These are phyloP conservation scores for Geotrichum ghanense DNA, from an alignment of 805 yeast species.

Conservation along the genomic window DNA sequence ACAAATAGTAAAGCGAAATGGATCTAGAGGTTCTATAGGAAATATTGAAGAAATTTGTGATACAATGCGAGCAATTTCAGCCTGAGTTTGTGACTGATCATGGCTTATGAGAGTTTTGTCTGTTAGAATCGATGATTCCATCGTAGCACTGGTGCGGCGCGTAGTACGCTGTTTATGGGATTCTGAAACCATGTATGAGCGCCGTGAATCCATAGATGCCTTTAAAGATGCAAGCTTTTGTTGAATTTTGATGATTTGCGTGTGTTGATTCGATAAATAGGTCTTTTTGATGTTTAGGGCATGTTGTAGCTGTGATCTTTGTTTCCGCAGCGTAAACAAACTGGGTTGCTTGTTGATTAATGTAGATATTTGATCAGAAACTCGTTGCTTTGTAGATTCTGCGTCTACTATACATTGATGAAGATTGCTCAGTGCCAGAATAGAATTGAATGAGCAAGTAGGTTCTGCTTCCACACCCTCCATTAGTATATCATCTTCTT, in stretches of 20 bases:
- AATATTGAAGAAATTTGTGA: constrained; percentile 18
- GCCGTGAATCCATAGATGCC: not conserved
- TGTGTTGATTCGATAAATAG: not conserved
- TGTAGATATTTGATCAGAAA: constrained; percentile 12
- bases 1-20: constrained; percentile 25
- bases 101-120: not conserved
- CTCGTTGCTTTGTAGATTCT: constrained; percentile 11
- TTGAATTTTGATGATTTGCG: not conserved
- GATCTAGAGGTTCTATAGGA: constrained; percentile 21
- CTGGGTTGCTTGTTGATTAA: constrained; percentile 6
- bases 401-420: constrained; percentile 22
- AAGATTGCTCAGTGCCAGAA: constrained; percentile 21
- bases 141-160: not conserved
- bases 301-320: constrained; percentile 6
- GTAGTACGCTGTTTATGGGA: not conserved
- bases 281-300: not conserved
- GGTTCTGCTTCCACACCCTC: not conserved
- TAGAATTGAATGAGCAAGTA: constrained; percentile 18
- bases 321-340: constrained; percentile 1
- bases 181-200: not conserved
- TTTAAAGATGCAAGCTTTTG: not conserved
- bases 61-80: constrained; percentile 22
- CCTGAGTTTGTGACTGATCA: not conserved
- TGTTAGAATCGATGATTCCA: not conserved
- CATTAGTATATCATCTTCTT: not conserved